Evolutionary conservation across 2,329 filamentous ascomycete species (phyloP), one percentile per base, ranked within the genome.

Genomic region (Clonostachys chloroleuca): DNA sequence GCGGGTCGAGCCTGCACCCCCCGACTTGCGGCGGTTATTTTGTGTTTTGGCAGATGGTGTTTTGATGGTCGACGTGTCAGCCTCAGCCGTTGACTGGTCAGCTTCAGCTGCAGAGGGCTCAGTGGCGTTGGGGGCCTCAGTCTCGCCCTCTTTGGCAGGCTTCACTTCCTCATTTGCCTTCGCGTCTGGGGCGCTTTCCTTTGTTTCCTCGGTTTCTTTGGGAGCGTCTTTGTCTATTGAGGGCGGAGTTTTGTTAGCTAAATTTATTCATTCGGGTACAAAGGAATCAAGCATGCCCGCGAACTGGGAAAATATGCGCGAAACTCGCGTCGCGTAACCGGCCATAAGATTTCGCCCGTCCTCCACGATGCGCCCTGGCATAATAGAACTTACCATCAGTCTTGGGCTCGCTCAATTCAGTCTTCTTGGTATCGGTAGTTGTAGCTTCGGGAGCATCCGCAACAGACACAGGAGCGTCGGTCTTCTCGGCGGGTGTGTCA

Each of bases 21-120:
- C 75, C 20, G 89, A 95, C 77, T 94, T 94, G 72, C 89, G 87
- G 62, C 78, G 78, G 70, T 75, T 77, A 49, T 65, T 63, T 57
- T 68, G 73, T 56, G 18, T 34, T n/a, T 18, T 18, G 16, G 63
- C 61, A 30, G 63, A 62, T 39, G 68, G 58, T n/a, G 69, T 59
- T 18, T 62, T 62, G 37, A 60, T 60, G 48, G 62, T 57, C 42
- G 65, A 60, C 55, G 57, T 40, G 20, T 42, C 46, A n/a, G 39
- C 41, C 10, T 33, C 33, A 12, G 41, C 24, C 8, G 44, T 34
- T 16, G 44, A 46, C 30, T 47, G 40, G 12, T 49, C 43, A 9
- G 43, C 53, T 50, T 61, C 63, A 30, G 59, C 58, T 42, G 54
- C 49, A 13, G 52, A 55, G 24, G 24, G 24, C 24, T 30, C 24